Conservation (phyloP, 2,329 filamentous ascomycete genomes). For the Teratosphaeria viscida region DNA sequence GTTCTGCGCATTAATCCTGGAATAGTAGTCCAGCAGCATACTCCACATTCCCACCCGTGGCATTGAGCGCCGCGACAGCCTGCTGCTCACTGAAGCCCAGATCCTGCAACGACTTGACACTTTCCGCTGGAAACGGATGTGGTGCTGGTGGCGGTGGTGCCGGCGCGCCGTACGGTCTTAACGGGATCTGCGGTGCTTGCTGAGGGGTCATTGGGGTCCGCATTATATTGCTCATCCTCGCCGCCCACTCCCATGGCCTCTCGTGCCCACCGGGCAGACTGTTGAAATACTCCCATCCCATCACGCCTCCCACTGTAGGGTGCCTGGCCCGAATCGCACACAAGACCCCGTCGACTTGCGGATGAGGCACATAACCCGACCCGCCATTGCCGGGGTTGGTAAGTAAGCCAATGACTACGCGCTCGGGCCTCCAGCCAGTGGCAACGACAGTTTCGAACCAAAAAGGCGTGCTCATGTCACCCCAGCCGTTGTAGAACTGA, state of each 20-base stretch:
- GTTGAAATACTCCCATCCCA: conserved; percentile 96
- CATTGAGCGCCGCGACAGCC: conserved; percentile 38
- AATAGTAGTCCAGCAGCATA: conserved; percentile 39
- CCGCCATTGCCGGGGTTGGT: conserved; percentile 65
- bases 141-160: conserved; percentile 22
- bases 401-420: conserved; percentile 70
- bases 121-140: conserved; percentile 32
- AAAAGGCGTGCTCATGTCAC: conserved; percentile 46
- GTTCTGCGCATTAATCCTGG: conserved; percentile 21
- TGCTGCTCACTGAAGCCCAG: conserved; percentile 37
- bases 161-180: conserved; percentile 20
- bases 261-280: conserved; percentile 53
- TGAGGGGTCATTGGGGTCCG: conserved; percentile 23
- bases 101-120: conserved; percentile 33
- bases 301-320: conserved; percentile 67
- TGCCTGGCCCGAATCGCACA: conserved; percentile 49
- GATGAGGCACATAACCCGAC: conserved; percentile 49
- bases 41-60: conserved; percentile 40
- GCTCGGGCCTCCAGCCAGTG: conserved; percentile 60
- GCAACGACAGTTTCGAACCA: conserved; percentile 46
- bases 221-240: conserved; percentile 46
- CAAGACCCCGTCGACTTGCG: conserved; percentile 47
- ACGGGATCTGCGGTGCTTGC: conserved; percentile 17
- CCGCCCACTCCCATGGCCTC: conserved; percentile 69
- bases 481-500: conserved; percentile 92